Evolutionary conservation across 768 basidiomycete genomes (phyloP), one percentile per base, ranked within the genome.

Genomic region (Boletus subcaerulescens): DNA sequence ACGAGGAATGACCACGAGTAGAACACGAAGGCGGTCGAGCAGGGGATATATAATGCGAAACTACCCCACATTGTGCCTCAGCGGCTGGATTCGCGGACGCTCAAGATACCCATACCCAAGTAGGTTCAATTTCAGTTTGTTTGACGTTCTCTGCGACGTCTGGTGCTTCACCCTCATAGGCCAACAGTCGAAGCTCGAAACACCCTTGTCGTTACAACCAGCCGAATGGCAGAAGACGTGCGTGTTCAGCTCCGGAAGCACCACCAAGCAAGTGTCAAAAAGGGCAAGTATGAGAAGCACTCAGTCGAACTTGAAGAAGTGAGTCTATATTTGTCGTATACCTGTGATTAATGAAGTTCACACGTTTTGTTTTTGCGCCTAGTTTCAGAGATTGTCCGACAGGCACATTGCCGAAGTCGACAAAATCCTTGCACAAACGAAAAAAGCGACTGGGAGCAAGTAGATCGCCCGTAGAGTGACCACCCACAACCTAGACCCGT

Each of bases 71-170:
- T 90, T 11, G 77, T 84, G 0, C 91, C 91, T 5, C 91, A 93
- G 60, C 77, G 77, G 52, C 72, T 81, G 40, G 91, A 93, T 62
- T 73, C 65, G 31, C 80, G 85, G 41, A 93, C 91, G 2, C 79
- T 93, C 59, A 87, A 80, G 58, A 81, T 93, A 55, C 87, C 90
- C 0, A 83, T 93, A 67, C 87, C 91, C 41, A 91, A 85, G 91
- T 91, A 58, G 14, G 76, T 62, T 14, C 33, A 20, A 20, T 45
- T 17, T 29, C 6, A 5, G 26, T 3, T 18, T 9, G 8, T 15
- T 15, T 2, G 5, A 12, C 41, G 17, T 22, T 14, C 5, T 3
- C 9, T 11, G 36, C 49, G 24, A 52, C 9, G 7, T 15, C 10
- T 51, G 10, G 38, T 41, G 14, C 5, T 36, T 36, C 35, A 7